Conservation (phyloP, 1,284 basidiomycete genomes). For the Spongiforma sp. region DNA sequence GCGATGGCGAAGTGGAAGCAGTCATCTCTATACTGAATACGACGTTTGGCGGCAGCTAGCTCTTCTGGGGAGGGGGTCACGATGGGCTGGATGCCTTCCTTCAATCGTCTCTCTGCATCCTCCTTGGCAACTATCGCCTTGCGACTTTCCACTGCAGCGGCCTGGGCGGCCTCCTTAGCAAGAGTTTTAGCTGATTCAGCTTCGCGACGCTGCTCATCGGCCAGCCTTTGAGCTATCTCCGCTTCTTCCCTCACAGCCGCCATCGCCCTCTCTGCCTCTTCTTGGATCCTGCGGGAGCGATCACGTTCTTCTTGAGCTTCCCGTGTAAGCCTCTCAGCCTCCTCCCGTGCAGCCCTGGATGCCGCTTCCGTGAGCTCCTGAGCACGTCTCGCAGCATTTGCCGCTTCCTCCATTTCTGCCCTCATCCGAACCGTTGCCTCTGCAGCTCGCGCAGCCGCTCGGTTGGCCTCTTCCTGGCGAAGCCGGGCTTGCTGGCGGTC, state of each 20-base stretch:
- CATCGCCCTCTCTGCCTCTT: constrained; percentile 17
- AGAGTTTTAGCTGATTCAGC: not conserved
- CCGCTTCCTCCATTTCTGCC: not conserved
- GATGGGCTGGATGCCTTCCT: not conserved
- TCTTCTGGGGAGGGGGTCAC: not conserved
- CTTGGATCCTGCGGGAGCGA: constrained; percentile 8
- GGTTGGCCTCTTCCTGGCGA: not conserved
- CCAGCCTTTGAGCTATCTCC: not conserved
- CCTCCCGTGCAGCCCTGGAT: not conserved
- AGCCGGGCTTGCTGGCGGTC: not conserved
- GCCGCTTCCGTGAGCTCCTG: not conserved
- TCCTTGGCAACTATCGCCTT: not conserved
- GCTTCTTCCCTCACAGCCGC: constrained; percentile 5
- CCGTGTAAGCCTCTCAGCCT: not conserved
- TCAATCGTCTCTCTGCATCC: not conserved
- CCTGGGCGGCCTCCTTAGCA: not conserved
- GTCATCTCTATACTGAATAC: not conserved
- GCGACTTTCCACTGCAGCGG: not conserved
- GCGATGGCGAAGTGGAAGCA: not conserved
- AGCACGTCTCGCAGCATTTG: not conserved
- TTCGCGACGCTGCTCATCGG: not conserved
- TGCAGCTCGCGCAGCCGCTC: not conserved
- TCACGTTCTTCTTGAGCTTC: constrained; percentile 14
- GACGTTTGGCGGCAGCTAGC: not conserved
- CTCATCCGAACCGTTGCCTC: not conserved